These are phyloP conservation scores for Trichosanthes cucumerina DNA, from an alignment of 306 rosid species.

Conservation along the genomic window DNA sequence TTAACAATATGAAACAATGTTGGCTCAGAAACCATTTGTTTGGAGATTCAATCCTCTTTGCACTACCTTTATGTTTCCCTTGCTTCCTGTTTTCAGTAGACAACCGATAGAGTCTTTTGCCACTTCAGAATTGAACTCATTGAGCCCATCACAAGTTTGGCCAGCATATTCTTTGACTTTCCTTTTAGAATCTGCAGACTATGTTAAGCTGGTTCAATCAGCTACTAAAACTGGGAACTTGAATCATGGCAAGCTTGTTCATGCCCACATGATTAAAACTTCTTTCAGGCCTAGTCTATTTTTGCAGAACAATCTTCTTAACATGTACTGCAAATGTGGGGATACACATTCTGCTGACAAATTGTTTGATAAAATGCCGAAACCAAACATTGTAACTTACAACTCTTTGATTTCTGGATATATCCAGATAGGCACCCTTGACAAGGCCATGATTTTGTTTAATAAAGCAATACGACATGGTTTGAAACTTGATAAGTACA, in stretches of 20 bases:
- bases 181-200: slow-evolving; percentile 17
- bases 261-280: slow-evolving; percentile 24
- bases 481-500: slow-evolving; percentile 28
- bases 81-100: background rate
- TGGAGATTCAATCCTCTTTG: background rate
- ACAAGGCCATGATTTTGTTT: slow-evolving; percentile 20
- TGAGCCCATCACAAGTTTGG: background rate
- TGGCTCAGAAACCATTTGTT: background rate
- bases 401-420: slow-evolving; percentile 33
- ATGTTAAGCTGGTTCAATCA: slow-evolving; percentile 21
- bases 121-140: background rate
- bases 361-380: slow-evolving; percentile 29
- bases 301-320: slow-evolving; percentile 31
- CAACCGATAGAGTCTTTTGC: slow-evolving; percentile 8
- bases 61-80: background rate
- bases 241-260: slow-evolving; percentile 28
- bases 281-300: slow-evolving; percentile 22
- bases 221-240: slow-evolving; percentile 19
- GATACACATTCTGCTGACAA: slow-evolving; percentile 15
- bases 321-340: slow-evolving; percentile 18
- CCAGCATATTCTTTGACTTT: slow-evolving; percentile 6
- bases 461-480: slow-evolving; percentile 22
- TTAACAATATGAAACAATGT: background rate
- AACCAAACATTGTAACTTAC: slow-evolving; percentile 22
- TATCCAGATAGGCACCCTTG: slow-evolving; percentile 11